These are phyloP conservation scores for Phtheirospermum japonicum DNA, from an alignment of 257 asterid species.

Conservation along the genomic window DNA sequence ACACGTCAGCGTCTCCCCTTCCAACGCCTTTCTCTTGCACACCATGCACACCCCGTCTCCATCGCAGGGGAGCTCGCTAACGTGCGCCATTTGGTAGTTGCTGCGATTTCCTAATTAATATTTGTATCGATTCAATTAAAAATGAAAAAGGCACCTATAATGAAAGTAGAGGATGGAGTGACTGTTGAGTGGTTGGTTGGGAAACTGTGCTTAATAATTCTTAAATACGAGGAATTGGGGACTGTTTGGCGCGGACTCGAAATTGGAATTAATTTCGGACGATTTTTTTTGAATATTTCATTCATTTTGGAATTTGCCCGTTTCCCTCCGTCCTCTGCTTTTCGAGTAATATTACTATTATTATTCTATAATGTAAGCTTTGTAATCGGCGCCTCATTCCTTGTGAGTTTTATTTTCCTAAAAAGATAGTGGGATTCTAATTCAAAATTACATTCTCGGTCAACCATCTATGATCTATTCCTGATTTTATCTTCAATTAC, in stretches of 20 bases:
- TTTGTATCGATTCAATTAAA: neutral
- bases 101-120: neutral
- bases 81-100: conserved; percentile 49
- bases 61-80: conserved; percentile 74
- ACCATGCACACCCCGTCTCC: conserved; percentile 85
- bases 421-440: too few relatives aligned
- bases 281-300: neutral
- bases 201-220: conserved; percentile 24
- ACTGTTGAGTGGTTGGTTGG: conserved; percentile 24
- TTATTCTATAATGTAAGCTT: too few relatives aligned
- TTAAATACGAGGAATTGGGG: conserved; percentile 26
- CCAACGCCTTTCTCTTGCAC: conserved; percentile 51
- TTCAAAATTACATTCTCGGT: too few relatives aligned
- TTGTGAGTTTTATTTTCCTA: too few relatives aligned
- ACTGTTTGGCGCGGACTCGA: conserved; percentile 44
- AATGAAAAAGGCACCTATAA: neutral
- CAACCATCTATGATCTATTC: too few relatives aligned
- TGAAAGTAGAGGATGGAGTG: conserved; percentile 29
- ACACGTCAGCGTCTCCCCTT: conserved; percentile 55
- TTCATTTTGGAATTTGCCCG: neutral
- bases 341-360: too few relatives aligned
- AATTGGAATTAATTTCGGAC: neutral
- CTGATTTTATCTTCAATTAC: too few relatives aligned
- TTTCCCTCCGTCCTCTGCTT: neutral
- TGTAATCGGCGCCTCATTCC: too few relatives aligned